Conservation (phyloP, 2,329 filamentous ascomycete genomes). For the Fusarium liriodendri region DNA sequence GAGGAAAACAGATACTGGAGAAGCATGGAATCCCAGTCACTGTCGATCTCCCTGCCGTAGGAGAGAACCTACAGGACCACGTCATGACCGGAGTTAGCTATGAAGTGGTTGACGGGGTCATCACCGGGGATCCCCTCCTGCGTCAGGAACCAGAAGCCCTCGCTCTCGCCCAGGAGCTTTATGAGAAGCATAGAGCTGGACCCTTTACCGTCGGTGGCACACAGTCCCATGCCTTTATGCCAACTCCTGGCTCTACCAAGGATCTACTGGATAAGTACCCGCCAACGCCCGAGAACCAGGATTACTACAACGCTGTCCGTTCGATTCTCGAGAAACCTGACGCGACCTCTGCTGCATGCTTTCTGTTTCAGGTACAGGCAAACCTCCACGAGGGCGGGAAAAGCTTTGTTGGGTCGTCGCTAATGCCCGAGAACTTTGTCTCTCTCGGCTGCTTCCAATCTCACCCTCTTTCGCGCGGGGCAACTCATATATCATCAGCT, state of each 20-base stretch:
- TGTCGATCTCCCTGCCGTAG: background rate
- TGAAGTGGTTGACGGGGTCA: background rate
- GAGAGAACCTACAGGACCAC: background rate
- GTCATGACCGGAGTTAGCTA: background rate
- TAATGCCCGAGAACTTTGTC: background rate
- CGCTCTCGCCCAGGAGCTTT: background rate
- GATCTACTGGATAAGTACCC: background rate
- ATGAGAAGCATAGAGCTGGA: background rate
- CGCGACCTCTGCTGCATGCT: background rate
- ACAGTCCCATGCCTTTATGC: background rate
- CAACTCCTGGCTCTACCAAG: background rate
- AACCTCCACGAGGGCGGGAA: background rate
- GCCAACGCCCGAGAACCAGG: background rate
- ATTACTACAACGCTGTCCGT: background rate
- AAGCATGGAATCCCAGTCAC: background rate
- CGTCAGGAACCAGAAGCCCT: background rate
- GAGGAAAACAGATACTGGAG: background rate
- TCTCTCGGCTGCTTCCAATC: background rate
- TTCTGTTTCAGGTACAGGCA: background rate
- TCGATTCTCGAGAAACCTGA: background rate
- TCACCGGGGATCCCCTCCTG: background rate
- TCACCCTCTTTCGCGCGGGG: background rate
- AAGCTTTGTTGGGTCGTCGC: background rate
- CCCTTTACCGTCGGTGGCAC: background rate
- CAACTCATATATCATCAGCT: background rate